These are phyloP conservation scores for Fraxinus floribunda DNA, from an alignment of 305 asterid species.

Conservation along the genomic window DNA sequence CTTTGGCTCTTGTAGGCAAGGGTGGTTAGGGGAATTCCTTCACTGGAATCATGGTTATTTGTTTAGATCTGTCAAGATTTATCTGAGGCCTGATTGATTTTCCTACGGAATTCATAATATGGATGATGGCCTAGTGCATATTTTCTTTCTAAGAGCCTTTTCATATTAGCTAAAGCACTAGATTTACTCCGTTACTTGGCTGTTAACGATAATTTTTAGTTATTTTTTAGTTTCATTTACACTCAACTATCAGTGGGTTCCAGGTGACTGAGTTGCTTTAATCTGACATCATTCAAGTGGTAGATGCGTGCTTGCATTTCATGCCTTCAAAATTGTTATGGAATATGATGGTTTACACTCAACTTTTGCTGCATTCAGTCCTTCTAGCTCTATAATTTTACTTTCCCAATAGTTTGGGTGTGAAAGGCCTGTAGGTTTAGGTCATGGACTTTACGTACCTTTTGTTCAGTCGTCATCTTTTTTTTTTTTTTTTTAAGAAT, in stretches of 20 bases:
- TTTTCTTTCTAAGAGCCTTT: background rate
- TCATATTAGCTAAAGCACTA: background rate
- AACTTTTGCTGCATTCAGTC: background rate
- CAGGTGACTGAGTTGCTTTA: background rate
- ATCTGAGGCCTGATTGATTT: background rate
- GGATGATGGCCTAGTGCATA: background rate
- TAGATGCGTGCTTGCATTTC: background rate
- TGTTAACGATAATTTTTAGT: background rate
- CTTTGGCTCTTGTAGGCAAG: background rate
- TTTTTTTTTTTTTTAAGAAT: background rate
- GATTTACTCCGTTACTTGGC: background rate
- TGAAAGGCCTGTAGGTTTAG: background rate
- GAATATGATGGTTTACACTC: slow-evolving; percentile 7
- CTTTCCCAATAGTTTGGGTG: background rate
- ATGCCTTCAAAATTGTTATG: background rate
- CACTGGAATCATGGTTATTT: background rate
- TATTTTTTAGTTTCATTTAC: background rate
- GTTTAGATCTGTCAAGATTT: background rate
- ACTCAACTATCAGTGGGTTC: background rate
- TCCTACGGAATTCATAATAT: background rate
- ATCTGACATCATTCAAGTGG: background rate
- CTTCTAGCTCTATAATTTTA: slow-evolving; percentile 1
- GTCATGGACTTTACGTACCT: background rate
- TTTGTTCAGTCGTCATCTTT: background rate
- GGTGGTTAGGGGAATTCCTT: background rate